Evolutionary conservation across 1,284 basidiomycete genomes (phyloP), one percentile per base, ranked within the genome.

Genomic region (Papiliotrema nemorosa): DNA sequence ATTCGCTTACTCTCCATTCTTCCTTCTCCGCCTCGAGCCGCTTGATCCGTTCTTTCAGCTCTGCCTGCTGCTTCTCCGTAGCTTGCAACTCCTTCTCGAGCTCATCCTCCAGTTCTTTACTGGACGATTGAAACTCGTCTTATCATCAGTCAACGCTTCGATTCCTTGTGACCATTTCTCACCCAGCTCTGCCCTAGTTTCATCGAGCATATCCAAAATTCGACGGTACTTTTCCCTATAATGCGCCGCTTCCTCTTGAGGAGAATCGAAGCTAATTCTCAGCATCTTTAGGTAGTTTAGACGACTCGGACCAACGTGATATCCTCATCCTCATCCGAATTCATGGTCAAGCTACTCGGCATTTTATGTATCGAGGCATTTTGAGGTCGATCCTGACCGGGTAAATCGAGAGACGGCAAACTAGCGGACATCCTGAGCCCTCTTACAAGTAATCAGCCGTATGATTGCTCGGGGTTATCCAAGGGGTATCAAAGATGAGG

Each of bases 71-170:
- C 71, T 85, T 86, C 77, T 96, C 91, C 40, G 88, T 91, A 44
- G 86, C 80, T 63, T 87, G 85, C 44, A 96, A 78, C 70, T 96
- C 92, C 58, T 82, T 82, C 78, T 93, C 90, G 35, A 96, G 78
- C 74, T 96, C 91, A 57, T 91, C 86, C 77, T 96, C 92, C 29
- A 96, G 81, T 64, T 94, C 90, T 76, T 88, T 90, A 71, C 88
- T 91, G 41, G 88, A 88, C 54, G 83, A 78, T 62, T 93, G 89
- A 69, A 94, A 94, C 59, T 94, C 91, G 66, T 91, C 88, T 71
- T 50, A 43, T 22, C 34, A 27, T 31, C 44, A 7, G 12, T 25
- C 55, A 39, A 60, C 50, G 41, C 31, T 44, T 13, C 16, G 35
- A 22, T 27, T 20, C 4, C 7, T 38, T 7, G 9, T 24, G 5